Evolutionary conservation across 306 rosid species (phyloP), one percentile per base, ranked within the genome.

Genomic region (Quercus robur): DNA sequence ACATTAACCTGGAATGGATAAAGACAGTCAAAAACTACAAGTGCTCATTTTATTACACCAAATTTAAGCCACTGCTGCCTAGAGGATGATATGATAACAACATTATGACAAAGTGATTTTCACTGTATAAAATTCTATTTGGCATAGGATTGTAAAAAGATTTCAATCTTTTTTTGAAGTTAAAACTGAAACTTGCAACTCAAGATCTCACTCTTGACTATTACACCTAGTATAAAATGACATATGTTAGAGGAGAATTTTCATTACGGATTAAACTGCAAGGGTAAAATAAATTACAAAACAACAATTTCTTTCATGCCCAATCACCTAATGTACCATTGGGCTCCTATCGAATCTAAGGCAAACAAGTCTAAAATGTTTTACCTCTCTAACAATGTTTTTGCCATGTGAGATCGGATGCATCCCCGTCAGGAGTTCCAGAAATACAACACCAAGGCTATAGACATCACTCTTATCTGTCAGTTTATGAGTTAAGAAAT

Each of bases 371-470:
- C 31, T 21, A 58, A 14, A 59, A 78, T 49, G 1, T 75, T 70
- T 77, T 90, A 96, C 99, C 99, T 96, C 99, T 78, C 98, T 88
- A 75, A 96, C 97, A 77, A 96, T 89, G 81, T 96, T 96, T 83
- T 96, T 96, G 14, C 99, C 99, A 46, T 93, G 99, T 62, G 90
- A 87, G 85, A 96, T 96, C 31, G 99, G 98, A 4, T 87, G 97
- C 90, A 82, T 90, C 72, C 97, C 98, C 0, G 97, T 96, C 81
- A 96, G 59, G 81, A 96, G 86, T 84, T 96, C 99, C 8, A 96
- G 77, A 66, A 96, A 85, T 12, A 96, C 99, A 52, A 93, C 94
- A 63, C 99, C 70, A 64, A 64, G 70, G 18, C 44, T 64, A 64
- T 28, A 64, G 18, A 64, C 21, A 30, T 64, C 44, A 30, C 70